Evolutionary conservation across 306 rosid genomes (phyloP), one percentile per base, ranked within the genome.

Genomic region (Lupinus albus): DNA sequence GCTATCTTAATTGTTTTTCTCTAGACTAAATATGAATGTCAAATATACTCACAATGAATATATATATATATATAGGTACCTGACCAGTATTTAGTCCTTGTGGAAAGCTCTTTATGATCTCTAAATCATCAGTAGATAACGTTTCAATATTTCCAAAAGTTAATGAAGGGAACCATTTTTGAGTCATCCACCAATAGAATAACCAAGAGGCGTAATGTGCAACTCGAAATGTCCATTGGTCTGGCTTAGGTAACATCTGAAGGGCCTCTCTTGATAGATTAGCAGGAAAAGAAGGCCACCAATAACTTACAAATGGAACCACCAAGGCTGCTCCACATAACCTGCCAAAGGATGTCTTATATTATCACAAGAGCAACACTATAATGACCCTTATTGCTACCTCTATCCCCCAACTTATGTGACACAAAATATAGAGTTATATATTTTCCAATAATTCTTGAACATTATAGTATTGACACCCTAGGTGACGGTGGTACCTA

Each of bases 171-270:
- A 88, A 84, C 87, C 88, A 82, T 80, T 78, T 88, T 47, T 86
- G 96, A 8, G 91, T 87, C 86, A 82, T 84, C 94, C 95, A 91
- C 96, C 95, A 82, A 53, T 91, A 39, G 58, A 77, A 69, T 33
- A 92, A 77, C 92, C 96, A 87, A 75, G 97, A 95, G 9, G 85
- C 64, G 39, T 82, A 52, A 81, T 67, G 95, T 25, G 94, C 90
- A 70, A 92, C 81, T 32, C 67, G 59, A 47, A 84, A 82, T 8
- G 86, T 68, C 85, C 84, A 55, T 70, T 65, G 83, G 42, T 71
- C 81, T 13, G 85, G 39, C 15, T 0, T 21, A 5, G 78, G 85
- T 35, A 88, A 70, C 65, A 10, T 78, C 36, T 12, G 13, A 48
- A 88, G 30, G 44, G 77, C 61, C 16, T 79, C 86, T 47, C 46